Conservation (phyloP, 441 rosid genomes). For the Syzygium malaccense region DNA sequence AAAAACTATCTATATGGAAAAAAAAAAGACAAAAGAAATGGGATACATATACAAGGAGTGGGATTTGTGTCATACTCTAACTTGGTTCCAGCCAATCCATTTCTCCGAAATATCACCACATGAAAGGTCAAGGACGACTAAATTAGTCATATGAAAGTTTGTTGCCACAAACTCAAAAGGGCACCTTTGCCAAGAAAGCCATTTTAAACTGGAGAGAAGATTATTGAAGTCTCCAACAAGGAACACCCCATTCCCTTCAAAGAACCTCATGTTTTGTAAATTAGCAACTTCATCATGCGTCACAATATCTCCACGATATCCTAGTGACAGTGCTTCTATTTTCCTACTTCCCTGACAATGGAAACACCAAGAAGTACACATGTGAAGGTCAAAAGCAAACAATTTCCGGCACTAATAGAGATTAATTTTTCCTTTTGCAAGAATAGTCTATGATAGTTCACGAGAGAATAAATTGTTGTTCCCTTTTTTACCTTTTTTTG, state of each 20-base stretch:
- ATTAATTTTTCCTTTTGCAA: too few relatives aligned
- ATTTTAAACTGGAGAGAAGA: background rate
- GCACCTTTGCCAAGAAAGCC: background rate
- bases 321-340: background rate
- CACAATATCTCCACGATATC: background rate
- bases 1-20: rapidly evolving
- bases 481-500: background rate
- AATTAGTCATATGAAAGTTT: background rate
- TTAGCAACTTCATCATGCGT: background rate
- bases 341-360: background rate
- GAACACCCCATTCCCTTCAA: background rate
- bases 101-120: rapidly evolving
- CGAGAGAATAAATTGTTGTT: background rate
- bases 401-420: background rate
- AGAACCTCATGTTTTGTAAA: background rate
- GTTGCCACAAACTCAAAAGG: background rate
- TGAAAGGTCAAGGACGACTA: background rate
- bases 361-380: background rate
- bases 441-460: background rate
- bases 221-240: background rate
- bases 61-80: background rate
- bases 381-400: background rate
- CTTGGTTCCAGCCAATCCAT: background rate
- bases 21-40: background rate
- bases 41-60: background rate